Percentiles rank a stretch among this genome's conserved stretches.
Evolutionary conservation across 257 asterid species (phyloP).

Genomic region (Fraxinus americana): DNA sequence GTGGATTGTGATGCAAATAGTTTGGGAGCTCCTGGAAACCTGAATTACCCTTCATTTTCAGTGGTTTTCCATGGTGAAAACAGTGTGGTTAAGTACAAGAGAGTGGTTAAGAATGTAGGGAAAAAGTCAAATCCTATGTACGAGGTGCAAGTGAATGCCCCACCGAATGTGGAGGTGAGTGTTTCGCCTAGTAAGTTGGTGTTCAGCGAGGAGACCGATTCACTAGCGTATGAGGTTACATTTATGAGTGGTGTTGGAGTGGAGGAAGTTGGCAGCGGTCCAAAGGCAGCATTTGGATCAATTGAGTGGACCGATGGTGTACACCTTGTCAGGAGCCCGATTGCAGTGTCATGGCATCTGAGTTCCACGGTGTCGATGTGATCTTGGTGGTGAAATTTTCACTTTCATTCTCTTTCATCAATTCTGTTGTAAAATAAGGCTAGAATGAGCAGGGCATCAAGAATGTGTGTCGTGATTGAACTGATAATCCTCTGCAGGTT

Average conservation of each 20-base stretch:
- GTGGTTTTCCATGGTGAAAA: constrained; percentile 49
- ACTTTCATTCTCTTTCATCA: not conserved
- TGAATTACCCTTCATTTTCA: constrained; percentile 90
- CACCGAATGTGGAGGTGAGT: constrained; percentile 67
- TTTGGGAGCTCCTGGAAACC: constrained; percentile 60
- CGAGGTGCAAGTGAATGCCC: constrained; percentile 68
- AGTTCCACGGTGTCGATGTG: constrained; percentile 54
- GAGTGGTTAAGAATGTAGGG: constrained; percentile 80
- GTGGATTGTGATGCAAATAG: constrained; percentile 55
- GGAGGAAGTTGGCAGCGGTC: constrained; percentile 30
- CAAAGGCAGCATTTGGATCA: constrained; percentile 64
- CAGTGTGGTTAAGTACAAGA: constrained; percentile 55
- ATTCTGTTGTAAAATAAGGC: not conserved
- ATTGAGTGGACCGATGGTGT: constrained; percentile 75
- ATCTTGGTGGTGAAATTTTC: constrained; percentile 10
- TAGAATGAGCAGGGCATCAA: not conserved
- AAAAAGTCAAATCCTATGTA: constrained; percentile 41
- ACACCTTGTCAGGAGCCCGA: constrained; percentile 77
- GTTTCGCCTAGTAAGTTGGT: constrained; percentile 73
- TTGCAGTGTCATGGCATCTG: constrained; percentile 61
- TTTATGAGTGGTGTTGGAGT: constrained; percentile 42
- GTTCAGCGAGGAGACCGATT: constrained; percentile 43
- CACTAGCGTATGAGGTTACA: constrained; percentile 66
- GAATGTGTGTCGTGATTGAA: not conserved
- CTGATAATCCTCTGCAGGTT: not conserved